A percentile compares a stretch with the other conserved stretches of the same genome.
phyloP scores from a whole-genome alignment of 495 filamentous ascomycete species.

The Choiromyces venosus region DNA sequence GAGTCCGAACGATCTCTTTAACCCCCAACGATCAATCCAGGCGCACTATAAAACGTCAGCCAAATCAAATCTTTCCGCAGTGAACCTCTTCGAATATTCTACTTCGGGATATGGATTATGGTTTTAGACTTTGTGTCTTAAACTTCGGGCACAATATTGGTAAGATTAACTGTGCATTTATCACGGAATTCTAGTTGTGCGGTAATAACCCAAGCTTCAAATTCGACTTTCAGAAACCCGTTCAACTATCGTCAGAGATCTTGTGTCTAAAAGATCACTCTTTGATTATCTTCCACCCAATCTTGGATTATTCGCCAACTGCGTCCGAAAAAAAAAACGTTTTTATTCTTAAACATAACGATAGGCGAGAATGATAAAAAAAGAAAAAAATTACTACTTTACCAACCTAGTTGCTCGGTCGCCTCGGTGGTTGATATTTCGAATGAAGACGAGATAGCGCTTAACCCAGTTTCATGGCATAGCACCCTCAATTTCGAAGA shows the following conservation, averaged over 20 bases:
- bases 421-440: no score
- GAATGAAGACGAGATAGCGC: no score
- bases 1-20: no score
- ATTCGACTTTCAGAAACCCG: background rate
- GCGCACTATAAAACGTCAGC: background rate
- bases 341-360: no score
- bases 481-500: background rate
- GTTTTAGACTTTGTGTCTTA: background rate
- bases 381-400: no score
- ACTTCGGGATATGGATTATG: background rate
- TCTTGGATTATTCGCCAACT: no score
- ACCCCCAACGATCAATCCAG: background rate
- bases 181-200: background rate
- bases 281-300: no score
- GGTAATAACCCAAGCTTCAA: background rate
- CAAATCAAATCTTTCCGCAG: background rate
- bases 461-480: background rate
- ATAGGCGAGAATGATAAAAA: no score
- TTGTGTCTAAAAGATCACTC: no score
- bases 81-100: background rate
- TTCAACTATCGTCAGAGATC: background rate
- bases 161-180: background rate
- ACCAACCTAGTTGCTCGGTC: no score
- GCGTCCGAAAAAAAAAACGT: no score
- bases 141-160: background rate